Evolutionary conservation across 2,329 filamentous ascomycete genomes (phyloP).

Genomic region (Claviceps capensis): DNA sequence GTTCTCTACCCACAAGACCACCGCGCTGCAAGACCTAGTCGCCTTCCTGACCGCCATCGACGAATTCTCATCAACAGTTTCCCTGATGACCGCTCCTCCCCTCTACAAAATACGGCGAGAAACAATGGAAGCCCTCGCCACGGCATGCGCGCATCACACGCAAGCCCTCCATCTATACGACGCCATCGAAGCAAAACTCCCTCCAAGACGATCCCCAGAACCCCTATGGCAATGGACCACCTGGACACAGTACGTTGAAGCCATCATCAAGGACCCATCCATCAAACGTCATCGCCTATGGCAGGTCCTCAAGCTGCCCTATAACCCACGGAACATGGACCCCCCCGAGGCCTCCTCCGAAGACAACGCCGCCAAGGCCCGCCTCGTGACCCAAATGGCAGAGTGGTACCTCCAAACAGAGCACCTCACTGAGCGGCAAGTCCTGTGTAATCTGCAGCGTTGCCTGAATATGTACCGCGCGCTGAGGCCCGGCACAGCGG

Average conservation of each 20-base stretch:
- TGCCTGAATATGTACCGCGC: slow-evolving; percentile 14
- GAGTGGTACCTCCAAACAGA: slow-evolving; percentile 16
- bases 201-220: background rate
- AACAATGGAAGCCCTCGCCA: slow-evolving; percentile 8
- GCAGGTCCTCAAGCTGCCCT: slow-evolving; percentile 14
- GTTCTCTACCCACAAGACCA: background rate
- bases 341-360: background rate
- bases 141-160: slow-evolving; percentile 12
- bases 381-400: slow-evolving; percentile 18
- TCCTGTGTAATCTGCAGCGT: slow-evolving; percentile 17
- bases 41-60: slow-evolving; percentile 6
- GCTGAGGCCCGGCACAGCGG: slow-evolving; percentile 6
- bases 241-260: slow-evolving; percentile 19
- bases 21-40: slow-evolving; percentile 8
- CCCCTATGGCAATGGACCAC: slow-evolving; percentile 17
- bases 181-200: slow-evolving; percentile 3
- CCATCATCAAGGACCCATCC: slow-evolving; percentile 19
- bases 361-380: slow-evolving; percentile 12
- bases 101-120: slow-evolving; percentile 4
- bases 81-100: slow-evolving; percentile 5
- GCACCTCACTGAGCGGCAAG: slow-evolving; percentile 16
- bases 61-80: slow-evolving; percentile 6
- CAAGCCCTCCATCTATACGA: slow-evolving; percentile 14
- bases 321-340: background rate
- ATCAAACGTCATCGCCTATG: slow-evolving; percentile 14